Conservation (phyloP, 495 filamentous ascomycete species). For the Halenospora varia region DNA sequence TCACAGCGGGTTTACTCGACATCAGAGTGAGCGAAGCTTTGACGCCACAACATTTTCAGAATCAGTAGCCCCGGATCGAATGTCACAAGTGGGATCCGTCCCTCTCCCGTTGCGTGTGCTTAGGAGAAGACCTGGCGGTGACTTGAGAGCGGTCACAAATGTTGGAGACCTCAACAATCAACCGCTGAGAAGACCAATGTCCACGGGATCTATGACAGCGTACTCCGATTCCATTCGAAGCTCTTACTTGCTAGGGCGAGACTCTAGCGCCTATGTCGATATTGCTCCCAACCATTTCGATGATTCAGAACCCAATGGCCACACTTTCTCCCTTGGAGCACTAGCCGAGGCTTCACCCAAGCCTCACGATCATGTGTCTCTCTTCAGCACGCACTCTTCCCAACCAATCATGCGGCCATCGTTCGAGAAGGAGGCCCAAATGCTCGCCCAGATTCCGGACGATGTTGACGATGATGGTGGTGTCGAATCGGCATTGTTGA, state of each 20-base stretch:
- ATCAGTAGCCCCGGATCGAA: slow-evolving; percentile 13
- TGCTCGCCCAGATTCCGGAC: slow-evolving; percentile 86
- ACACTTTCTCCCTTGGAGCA: slow-evolving; percentile 55
- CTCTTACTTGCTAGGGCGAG: slow-evolving; percentile 48
- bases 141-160: slow-evolving; percentile 75
- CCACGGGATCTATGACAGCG: slow-evolving; percentile 66
- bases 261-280: slow-evolving; percentile 39
- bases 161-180: slow-evolving; percentile 60
- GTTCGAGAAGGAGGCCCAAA: slow-evolving; percentile 85
- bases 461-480: slow-evolving; percentile 81
- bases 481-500: slow-evolving; percentile 84
- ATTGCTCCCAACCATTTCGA: slow-evolving; percentile 38
- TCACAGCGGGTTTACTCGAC: slow-evolving; percentile 63
- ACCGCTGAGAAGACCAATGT: slow-evolving; percentile 56
- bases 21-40: slow-evolving; percentile 54
- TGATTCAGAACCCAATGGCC: slow-evolving; percentile 24
- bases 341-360: slow-evolving; percentile 45
- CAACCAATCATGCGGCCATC: slow-evolving; percentile 77
- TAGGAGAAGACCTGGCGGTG: slow-evolving; percentile 81
- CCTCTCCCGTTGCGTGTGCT: slow-evolving; percentile 59
- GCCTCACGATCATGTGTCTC: slow-evolving; percentile 45
- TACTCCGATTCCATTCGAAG: slow-evolving; percentile 64
- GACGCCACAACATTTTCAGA: slow-evolving; percentile 54
- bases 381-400: slow-evolving; percentile 66
- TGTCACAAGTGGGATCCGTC: slow-evolving; percentile 22